Conservation (phyloP, 352 stramenopile species). For the Phytopythium montanum region DNA sequence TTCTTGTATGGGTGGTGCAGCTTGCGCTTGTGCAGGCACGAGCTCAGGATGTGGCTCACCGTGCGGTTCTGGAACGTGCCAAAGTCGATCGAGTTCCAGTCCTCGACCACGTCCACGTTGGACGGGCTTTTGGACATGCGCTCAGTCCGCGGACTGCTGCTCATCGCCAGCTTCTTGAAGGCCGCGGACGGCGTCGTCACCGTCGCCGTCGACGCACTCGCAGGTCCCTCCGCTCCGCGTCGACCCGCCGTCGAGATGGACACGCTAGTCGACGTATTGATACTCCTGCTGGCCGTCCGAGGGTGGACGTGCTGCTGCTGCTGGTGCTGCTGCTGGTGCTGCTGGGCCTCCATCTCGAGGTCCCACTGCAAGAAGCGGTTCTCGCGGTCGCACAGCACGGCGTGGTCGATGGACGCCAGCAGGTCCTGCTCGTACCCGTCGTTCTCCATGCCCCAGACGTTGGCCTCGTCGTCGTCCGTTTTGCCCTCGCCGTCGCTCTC, state of each 20-base stretch:
- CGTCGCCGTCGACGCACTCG: too few relatives aligned
- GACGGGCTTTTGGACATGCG: constrained; percentile 58
- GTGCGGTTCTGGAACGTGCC: constrained; percentile 81
- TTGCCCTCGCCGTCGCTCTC: constrained; percentile 30
- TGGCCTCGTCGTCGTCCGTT: constrained; percentile 46
- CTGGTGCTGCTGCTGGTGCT: constrained; percentile 29
- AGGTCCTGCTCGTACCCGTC: constrained; percentile 69
- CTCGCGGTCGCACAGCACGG: constrained; percentile 74
- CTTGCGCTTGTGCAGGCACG: constrained; percentile 80
- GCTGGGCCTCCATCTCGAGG: constrained; percentile 47
- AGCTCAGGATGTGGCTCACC: constrained; percentile 81
- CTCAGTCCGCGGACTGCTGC: constrained; percentile 47
- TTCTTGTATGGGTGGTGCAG: constrained; percentile 84
- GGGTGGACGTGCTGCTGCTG: constrained; percentile 9
- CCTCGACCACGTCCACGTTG: constrained; percentile 74
- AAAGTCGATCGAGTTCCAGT: constrained; percentile 78
- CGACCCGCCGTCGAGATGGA: background rate
- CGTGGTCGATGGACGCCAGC: constrained; percentile 73
- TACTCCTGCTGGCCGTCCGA: background rate
- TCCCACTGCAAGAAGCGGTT: constrained; percentile 81
- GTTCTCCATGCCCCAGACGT: constrained; percentile 71
- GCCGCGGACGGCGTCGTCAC: background rate
- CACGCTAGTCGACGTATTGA: constrained; percentile 3
- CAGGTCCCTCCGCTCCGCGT: background rate
- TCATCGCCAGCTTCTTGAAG: constrained; percentile 36